These are phyloP conservation scores for Aquanectria penicillioides DNA, from an alignment of 2,329 filamentous ascomycete genomes.

Conservation along the genomic window DNA sequence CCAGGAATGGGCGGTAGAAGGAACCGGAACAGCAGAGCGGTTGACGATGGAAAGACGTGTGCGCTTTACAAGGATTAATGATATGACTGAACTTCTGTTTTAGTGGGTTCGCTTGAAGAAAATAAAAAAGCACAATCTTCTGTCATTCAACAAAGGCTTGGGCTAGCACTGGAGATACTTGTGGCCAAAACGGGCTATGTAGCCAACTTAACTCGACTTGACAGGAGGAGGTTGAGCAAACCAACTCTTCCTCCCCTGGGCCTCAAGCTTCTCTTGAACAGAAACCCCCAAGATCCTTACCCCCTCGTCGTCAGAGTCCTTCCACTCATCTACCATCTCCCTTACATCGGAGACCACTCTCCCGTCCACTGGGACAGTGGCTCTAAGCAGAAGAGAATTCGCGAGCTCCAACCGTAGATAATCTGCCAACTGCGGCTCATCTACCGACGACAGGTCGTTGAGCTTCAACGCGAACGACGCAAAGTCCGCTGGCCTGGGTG, in stretches of 20 bases:
- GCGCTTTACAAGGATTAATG: too few species aligned
- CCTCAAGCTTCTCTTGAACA: background rate
- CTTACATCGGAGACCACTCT: background rate
- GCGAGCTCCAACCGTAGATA: slow-evolving; percentile 35
- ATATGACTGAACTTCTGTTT: too few species aligned
- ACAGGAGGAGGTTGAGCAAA: too few species aligned
- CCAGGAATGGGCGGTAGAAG: too few species aligned
- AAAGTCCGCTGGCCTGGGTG: background rate
- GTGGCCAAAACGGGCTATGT: too few species aligned
- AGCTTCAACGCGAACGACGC: slow-evolving; percentile 25
- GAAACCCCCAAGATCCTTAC: slow-evolving; percentile 18
- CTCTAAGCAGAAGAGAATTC: slow-evolving; percentile 8
- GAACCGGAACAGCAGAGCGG: too few species aligned
- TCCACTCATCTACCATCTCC: slow-evolving; percentile 26
- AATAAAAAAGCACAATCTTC: too few species aligned
- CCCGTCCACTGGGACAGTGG: background rate
- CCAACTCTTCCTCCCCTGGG: slow-evolving; percentile 5
- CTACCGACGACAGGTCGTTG: slow-evolving; percentile 6
- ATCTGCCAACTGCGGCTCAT: slow-evolving; percentile 22
- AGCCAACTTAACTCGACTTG: too few species aligned
- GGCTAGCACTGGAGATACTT: too few species aligned
- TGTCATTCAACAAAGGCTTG: too few species aligned
- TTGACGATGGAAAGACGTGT: too few species aligned
- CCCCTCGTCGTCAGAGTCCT: slow-evolving; percentile 4
- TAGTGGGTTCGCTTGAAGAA: too few species aligned